Conservation (phyloP, 1,284 basidiomycete species). For the Puccinia horiana region DNA sequence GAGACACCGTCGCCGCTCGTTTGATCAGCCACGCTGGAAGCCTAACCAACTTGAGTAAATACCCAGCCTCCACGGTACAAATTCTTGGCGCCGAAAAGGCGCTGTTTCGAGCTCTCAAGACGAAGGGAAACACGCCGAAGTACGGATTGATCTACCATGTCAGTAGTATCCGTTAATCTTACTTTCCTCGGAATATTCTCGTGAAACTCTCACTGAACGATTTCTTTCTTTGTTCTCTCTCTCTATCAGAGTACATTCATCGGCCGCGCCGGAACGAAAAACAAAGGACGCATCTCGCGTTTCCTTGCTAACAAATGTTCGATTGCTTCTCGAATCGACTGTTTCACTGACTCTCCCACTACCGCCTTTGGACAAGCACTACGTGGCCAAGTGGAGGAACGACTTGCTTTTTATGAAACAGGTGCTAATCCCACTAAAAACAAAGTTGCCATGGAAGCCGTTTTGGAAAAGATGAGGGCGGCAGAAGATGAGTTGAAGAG, state of each 20-base stretch:
- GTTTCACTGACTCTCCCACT: slow-evolving; percentile 86
- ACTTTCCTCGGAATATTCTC: background rate
- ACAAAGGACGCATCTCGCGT: slow-evolving; percentile 96
- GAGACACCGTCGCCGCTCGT: slow-evolving; percentile 91
- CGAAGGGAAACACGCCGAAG: slow-evolving; percentile 98
- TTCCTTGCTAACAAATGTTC: slow-evolving; percentile 99
- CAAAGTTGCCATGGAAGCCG: slow-evolving; percentile 39
- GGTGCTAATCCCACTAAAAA: slow-evolving; percentile 50
- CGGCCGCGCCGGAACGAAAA: slow-evolving; percentile 87
- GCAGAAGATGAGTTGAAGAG: slow-evolving; percentile 29
- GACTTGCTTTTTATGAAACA: slow-evolving; percentile 85
- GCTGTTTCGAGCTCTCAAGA: slow-evolving; percentile 94
- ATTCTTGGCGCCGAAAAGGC: slow-evolving; percentile 98
- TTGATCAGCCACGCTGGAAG: slow-evolving; percentile 97
- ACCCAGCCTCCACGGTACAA: slow-evolving; percentile 96
- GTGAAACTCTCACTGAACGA: too few species aligned
- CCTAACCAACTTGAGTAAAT: slow-evolving; percentile 94
- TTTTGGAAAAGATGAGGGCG: slow-evolving; percentile 40
- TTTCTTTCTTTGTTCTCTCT: background rate
- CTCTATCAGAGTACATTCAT: slow-evolving; percentile 71
- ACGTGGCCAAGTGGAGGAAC: slow-evolving; percentile 90
- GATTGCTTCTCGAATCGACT: slow-evolving; percentile 96
- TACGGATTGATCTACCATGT: slow-evolving; percentile 86
- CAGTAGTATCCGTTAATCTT: slow-evolving; percentile 1
- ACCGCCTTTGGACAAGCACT: slow-evolving; percentile 94